Percentiles rank a stretch among this genome's conserved stretches.
phyloP scores from a whole-genome alignment of 148 eudicot species.

The Silene latifolia region DNA sequence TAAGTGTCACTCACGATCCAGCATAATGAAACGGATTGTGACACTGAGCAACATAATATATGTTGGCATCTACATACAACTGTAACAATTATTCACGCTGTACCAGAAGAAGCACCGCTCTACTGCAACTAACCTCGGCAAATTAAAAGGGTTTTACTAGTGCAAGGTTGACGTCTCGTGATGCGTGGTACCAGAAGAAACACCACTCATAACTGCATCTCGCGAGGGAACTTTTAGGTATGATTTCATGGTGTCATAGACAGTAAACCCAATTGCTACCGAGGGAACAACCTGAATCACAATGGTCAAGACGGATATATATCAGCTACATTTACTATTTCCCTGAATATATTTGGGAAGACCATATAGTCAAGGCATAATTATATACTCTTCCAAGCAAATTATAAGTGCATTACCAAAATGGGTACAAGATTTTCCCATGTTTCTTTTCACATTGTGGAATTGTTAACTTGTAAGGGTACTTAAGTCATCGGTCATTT shows the following conservation, averaged over 20 bases:
- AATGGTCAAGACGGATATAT: not conserved
- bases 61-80: conserved; percentile 12
- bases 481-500: not conserved
- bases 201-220: conserved; percentile 54
- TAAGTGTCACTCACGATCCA: not conserved
- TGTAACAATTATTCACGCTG: conserved; percentile 14
- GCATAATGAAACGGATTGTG: not conserved
- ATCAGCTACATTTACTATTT: not conserved
- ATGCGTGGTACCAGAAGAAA: conserved; percentile 33
- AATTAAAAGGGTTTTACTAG: conserved; percentile 23
- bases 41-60: not conserved
- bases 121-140: not conserved
- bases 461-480: not conserved
- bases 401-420: not conserved
- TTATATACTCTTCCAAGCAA: not conserved
- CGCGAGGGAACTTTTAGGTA: conserved; percentile 68
- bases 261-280: conserved; percentile 90
- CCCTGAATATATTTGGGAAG: not conserved
- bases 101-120: not conserved
- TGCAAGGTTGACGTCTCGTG: conserved; percentile 54
- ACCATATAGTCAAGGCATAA: not conserved
- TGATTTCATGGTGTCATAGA: conserved; percentile 78
- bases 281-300: conserved; percentile 83
- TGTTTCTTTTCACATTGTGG: no score
- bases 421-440: not conserved